phyloP scores from a whole-genome alignment of 2,329 filamentous ascomycete species.

The Penicillium sp. region DNA sequence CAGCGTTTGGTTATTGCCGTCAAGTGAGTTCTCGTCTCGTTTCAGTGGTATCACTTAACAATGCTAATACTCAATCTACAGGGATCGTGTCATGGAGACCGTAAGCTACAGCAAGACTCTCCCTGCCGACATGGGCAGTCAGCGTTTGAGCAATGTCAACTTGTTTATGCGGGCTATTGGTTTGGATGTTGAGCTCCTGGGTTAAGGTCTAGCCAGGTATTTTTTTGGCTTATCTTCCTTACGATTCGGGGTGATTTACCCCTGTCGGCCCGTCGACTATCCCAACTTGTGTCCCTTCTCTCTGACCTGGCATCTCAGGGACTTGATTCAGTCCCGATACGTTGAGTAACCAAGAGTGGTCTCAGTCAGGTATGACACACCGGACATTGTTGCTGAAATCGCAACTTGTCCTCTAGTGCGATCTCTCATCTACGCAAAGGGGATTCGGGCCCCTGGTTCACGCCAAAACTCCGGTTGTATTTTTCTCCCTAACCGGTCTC shows the following conservation, averaged over 20 bases:
- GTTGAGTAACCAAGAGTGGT: background rate
- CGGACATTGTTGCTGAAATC: background rate
- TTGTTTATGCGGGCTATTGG: constrained; percentile 98
- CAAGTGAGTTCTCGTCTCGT: constrained; percentile 54
- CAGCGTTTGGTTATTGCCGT: constrained; percentile 90
- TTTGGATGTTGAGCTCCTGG: constrained; percentile 82
- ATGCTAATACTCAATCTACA: constrained; percentile 26
- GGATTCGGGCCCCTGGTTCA: constrained; percentile 1
- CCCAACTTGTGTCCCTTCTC: background rate
- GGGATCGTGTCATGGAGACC: constrained; percentile 92
- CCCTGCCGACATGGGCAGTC: constrained; percentile 76
- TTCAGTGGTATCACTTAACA: background rate
- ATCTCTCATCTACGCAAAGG: constrained; percentile 1
- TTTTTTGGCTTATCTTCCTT: background rate
- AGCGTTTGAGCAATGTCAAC: constrained; percentile 87
- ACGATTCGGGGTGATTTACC: background rate
- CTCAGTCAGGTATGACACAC: background rate
- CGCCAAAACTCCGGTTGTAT: background rate
- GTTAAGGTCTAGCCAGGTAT: constrained; percentile 38
- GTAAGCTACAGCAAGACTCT: constrained; percentile 84
- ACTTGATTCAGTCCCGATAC: background rate
- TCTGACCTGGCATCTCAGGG: background rate
- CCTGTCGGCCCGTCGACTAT: background rate
- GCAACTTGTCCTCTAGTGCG: background rate
- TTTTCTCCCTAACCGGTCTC: background rate